Base-by-base conservation (phyloP, 2,329 filamentous ascomycete species). In the Xylaria sp. region DNA sequence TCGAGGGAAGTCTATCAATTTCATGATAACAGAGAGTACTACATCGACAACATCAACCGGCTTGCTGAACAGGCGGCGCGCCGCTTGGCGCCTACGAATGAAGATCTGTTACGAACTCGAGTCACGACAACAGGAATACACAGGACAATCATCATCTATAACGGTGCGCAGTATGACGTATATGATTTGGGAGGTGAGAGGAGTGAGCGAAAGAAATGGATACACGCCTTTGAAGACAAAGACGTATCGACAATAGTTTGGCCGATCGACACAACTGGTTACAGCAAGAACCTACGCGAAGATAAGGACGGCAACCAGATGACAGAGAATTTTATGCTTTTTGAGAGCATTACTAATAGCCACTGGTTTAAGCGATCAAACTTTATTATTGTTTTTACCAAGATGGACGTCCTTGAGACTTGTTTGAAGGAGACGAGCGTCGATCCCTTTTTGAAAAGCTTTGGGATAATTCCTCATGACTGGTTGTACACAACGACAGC, bases 341-440 rank as follows among this genome's bases (percentile, higher is more conserved):
- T 60, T 3, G 30, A 57, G 12, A n/a, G 12, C 1, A 8, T 60
- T 12, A n/a, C 36, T n/a, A 62, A 64, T 19, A 64, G n/a, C 7
- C 0, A 1, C 3, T 65, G 50, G 48, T 69, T 69, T 42, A 12
- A 3, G 30, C 14, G 17, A 11, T 39, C 67, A 8, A 50, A 32
- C 7, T 64, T 69, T 12, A 34, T 71, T 8, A 2, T 71, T 9
- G 34, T 69, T 14, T 71, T 71, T 7, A 71, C 67, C 1, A 71
- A 67, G 53, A 65, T 62, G 24, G 69, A 71, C 48, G 36, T 69
- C 19, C 59, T 70, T 2, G n/a, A 45, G 3, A 30, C 45, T 8
- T 65, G 53, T 39, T 17, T 69, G n/a, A 17, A 65, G 19, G 11
- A 39, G 6, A 0, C 17, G 5, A 30, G 27, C n/a, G 34, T 54